A percentile compares a stretch with the other conserved stretches of the same genome.
These are phyloP conservation scores for Lactuca sativa DNA, from an alignment of 129 eudicot species.

Conservation along the genomic window DNA sequence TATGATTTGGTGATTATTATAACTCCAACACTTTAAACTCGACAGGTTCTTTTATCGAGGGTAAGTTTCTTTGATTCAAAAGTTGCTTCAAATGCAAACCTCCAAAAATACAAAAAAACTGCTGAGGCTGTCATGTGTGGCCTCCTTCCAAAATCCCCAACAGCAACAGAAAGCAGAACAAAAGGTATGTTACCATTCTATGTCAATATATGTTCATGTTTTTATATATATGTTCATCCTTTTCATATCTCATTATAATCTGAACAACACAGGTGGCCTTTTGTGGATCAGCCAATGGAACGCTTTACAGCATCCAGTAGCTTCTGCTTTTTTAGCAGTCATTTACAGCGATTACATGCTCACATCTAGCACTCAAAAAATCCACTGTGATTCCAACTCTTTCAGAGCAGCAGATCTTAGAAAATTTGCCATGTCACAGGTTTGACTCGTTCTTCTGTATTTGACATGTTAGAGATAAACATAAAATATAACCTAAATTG, in stretches of 20 bases:
- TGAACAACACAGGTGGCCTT: constrained; percentile 58
- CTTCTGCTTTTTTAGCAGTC: constrained; percentile 84
- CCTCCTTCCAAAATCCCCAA: constrained; percentile 89
- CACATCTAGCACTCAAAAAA: constrained; percentile 61
- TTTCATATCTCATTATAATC: neutral
- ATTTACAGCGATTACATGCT: constrained; percentile 95
- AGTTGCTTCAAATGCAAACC: constrained; percentile 48
- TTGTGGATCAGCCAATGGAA: constrained; percentile 95
- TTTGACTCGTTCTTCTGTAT: neutral
- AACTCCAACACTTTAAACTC: neutral
- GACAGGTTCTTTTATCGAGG: constrained; percentile 91
- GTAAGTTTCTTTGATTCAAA: constrained; percentile 67
- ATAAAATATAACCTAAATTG: constrained; percentile 3
- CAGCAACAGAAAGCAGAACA: constrained; percentile 92
- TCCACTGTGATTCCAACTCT: constrained; percentile 57
- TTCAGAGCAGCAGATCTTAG: constrained; percentile 71
- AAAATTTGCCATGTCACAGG: constrained; percentile 88
- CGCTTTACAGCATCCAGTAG: constrained; percentile 91
- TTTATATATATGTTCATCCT: neutral
- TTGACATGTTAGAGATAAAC: neutral
- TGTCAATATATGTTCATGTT: neutral
- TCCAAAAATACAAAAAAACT: constrained; percentile 64
- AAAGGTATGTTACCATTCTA: constrained; percentile 36
- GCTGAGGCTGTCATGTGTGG: constrained; percentile 98
- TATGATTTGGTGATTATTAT: neutral